Evolutionary conservation across 1,284 basidiomycete genomes (phyloP), one percentile per base, ranked within the genome.

Genomic region (Microstroma glucosiphilum): DNA sequence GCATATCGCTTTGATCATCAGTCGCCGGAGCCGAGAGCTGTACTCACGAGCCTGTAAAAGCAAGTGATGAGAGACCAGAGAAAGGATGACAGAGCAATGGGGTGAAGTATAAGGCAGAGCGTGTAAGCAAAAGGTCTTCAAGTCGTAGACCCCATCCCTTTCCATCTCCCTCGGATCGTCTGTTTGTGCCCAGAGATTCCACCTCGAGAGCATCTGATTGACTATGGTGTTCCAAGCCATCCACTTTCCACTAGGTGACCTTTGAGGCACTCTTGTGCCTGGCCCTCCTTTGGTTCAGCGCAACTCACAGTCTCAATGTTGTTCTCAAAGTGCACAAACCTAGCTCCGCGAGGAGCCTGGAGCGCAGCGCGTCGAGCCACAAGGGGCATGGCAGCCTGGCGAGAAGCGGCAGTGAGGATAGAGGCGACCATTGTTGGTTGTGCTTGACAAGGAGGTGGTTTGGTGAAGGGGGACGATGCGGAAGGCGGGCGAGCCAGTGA

Each of bases 301-400:
- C 19, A 23, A 74, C 76, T 65, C 62, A 77, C 76, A 40, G 66
- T 77, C 59, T 77, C 71, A 60, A 66, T 63, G 9, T 73, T 78
- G 73, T 78, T 78, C 65, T 78, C 76, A 60, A 78, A 62, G 75
- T 78, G 76, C 13, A 72, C 53, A 58, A 65, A 68, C 42, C 74
- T 72, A 57, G 71, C 56, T 6, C 58, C 58, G n/a, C 48, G 41
- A 19, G 49, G 51, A 37, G 30, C 30, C 30, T 37, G 30, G 21
- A 59, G 19, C 46, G 30, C 43, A 48, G 43, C 43, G 13, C 43
- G 43, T 17, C 30, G 30, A 37, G 30, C 30, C 30, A 37, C 30
- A 37, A 37, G 30, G 30, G 30, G 30, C 30, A 21, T 48, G 13
- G 43, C 43, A 21, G 21, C 43, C 43, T 21, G 43, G 43, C 43